phyloP scores from a whole-genome alignment of 306 rosid species.

The Cucumis hystrix region DNA sequence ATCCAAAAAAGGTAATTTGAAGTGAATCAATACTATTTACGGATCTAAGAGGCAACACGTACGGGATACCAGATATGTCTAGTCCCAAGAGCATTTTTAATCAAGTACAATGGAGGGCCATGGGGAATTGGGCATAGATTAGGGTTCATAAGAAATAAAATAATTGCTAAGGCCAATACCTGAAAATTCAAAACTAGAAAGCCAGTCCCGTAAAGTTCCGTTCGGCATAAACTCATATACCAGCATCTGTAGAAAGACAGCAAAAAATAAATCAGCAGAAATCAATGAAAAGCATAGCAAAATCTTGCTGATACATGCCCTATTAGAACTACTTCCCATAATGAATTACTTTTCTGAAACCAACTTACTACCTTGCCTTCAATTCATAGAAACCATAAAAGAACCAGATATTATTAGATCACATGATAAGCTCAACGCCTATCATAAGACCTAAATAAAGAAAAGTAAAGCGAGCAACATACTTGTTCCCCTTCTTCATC shows the following conservation, averaged over 20 bases:
- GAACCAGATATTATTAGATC: background rate
- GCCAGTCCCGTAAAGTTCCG: conserved; percentile 76
- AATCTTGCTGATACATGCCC: background rate
- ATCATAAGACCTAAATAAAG: background rate
- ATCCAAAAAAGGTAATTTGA: background rate
- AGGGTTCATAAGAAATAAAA: background rate
- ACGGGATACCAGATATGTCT: background rate
- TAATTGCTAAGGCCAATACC: background rate
- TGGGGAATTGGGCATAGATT: background rate
- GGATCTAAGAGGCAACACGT: background rate
- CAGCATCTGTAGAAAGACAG: conserved; percentile 57
- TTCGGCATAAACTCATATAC: conserved; percentile 86
- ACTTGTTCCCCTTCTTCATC: conserved; percentile 80
- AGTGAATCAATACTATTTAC: background rate
- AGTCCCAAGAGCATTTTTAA: background rate
- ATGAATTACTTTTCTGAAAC: background rate
- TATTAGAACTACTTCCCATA: background rate
- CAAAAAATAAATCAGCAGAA: conserved; percentile 1
- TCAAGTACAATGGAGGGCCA: background rate
- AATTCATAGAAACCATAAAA: background rate
- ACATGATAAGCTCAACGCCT: background rate
- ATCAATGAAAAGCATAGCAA: background rate
- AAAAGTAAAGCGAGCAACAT: background rate
- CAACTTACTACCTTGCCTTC: background rate
- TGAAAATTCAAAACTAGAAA: conserved; percentile 39